A percentile compares a stretch with the other conserved stretches of the same genome.
Evolutionary conservation across 2,329 filamentous ascomycete species (phyloP).

Genomic region (Coniochaeta sp.): DNA sequence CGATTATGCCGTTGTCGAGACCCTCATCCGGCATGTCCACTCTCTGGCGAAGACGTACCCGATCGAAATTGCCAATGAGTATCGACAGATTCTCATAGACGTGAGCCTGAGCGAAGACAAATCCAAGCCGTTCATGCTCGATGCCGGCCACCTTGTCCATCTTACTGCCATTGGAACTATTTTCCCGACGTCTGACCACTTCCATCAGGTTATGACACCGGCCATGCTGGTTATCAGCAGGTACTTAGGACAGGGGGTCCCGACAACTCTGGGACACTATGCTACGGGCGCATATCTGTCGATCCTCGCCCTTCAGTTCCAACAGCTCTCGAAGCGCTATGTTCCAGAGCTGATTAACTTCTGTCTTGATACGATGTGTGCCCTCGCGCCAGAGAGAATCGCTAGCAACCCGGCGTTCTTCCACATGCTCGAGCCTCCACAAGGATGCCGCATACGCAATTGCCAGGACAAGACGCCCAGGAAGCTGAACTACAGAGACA

Average conservation of each 20-base stretch:
- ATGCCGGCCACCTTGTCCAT: slow-evolving; percentile 68
- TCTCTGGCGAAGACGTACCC: slow-evolving; percentile 85
- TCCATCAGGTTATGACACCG: slow-evolving; percentile 90
- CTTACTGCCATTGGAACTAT: slow-evolving; percentile 76
- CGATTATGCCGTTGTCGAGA: slow-evolving; percentile 66
- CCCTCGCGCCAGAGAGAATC: slow-evolving; percentile 51
- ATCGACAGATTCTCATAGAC: slow-evolving; percentile 64
- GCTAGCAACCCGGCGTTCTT: slow-evolving; percentile 44
- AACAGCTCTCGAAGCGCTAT: slow-evolving; percentile 75
- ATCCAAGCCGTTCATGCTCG: slow-evolving; percentile 42
- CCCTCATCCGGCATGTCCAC: slow-evolving; percentile 80
- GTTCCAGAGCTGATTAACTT: slow-evolving; percentile 85
- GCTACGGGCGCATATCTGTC: slow-evolving; percentile 71
- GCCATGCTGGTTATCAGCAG: slow-evolving; percentile 77
- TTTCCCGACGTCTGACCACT: slow-evolving; percentile 95
- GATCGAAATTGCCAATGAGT: slow-evolving; percentile 66
- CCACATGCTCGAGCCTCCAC: slow-evolving; percentile 50
- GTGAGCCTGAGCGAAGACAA: slow-evolving; percentile 26
- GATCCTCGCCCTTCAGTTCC: slow-evolving; percentile 74
- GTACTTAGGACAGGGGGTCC: slow-evolving; percentile 72
- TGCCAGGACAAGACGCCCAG: slow-evolving; percentile 32
- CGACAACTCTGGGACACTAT: slow-evolving; percentile 57
- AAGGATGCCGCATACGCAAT: slow-evolving; percentile 39
- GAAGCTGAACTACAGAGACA: slow-evolving; percentile 52
- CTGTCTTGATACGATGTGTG: slow-evolving; percentile 63